A percentile compares a stretch with the other conserved stretches of the same genome.
Conservation (phyloP, 2,329 filamentous ascomycete species). For the Sarocladium kiliense region DNA sequence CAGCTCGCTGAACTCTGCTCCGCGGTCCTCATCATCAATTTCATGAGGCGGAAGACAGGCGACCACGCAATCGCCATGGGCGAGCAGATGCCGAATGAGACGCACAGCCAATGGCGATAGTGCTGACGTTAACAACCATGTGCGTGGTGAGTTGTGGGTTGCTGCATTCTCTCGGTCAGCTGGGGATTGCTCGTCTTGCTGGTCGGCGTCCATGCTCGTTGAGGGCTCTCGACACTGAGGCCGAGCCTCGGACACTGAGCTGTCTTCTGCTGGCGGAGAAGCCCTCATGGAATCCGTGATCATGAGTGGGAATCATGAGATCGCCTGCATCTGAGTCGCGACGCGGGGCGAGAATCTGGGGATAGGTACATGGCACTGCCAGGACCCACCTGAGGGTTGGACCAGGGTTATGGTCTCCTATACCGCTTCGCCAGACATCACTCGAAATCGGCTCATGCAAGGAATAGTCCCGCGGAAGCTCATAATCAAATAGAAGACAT, state of each 20-base stretch:
- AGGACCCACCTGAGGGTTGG: not conserved
- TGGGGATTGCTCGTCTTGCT: constrained; percentile 6
- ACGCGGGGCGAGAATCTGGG: constrained; percentile 1
- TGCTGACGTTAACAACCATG: constrained; percentile 88
- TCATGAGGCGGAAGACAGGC: constrained; percentile 76
- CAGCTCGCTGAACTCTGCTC: constrained; percentile 74
- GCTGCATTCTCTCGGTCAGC: constrained; percentile 33
- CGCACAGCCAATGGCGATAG: constrained; percentile 81
- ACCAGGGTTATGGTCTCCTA: not conserved
- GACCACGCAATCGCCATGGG: constrained; percentile 88
- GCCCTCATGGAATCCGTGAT: not conserved
- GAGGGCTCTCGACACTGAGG: not conserved
- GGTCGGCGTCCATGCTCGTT: not conserved
- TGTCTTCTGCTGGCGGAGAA: not conserved
- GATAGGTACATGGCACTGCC: not conserved
- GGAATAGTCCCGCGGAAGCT: not conserved
- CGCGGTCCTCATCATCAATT: constrained; percentile 70
- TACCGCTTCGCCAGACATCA: not conserved
- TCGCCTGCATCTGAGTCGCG: not conserved
- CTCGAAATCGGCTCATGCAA: not conserved
- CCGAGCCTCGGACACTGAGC: not conserved
- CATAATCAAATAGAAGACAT: not conserved
- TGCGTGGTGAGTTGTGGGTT: constrained; percentile 70
- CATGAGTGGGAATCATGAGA: not conserved
- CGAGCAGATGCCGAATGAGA: constrained; percentile 73